Evolutionary conservation across 2,329 filamentous ascomycete genomes (phyloP), one percentile per base, ranked within the genome.

Genomic region (Orbilia javanica): DNA sequence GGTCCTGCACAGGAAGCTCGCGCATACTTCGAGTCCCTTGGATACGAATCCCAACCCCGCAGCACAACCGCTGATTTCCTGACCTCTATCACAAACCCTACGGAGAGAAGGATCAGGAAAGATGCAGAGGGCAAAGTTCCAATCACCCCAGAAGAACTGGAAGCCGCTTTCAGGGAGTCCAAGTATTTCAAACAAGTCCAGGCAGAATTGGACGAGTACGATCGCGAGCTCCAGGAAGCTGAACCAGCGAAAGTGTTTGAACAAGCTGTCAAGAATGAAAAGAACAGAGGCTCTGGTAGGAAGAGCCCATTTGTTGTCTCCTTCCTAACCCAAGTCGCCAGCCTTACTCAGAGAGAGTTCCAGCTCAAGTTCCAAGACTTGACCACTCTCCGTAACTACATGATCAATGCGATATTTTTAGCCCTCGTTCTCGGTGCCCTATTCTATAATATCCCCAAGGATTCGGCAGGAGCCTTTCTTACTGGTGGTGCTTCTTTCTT

Each of bases 291-390:
- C 1, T 89, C 91, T 0, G 86, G 87, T 5, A 89, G 92, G 81
- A 90, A 90, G 79, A 93, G 90, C 3, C 89, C 89, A 18, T 96
- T 93, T 84, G 95, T 92, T 0, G 89, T 95, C 69, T 92, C 90
- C 10, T 92, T 94, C 82, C 85, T 87, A 50, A 87, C 89, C 4
- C 93, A 96, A 84, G 73, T 79, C 15, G 79, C 68, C 44, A 80
- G 79, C 25, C 80, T 82, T 15, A 91, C 91, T 0, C 87, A 89
- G 80, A 88, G 93, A 48, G 92, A 96, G 83, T 90, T 93, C 75
- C 94, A 92, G 91, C 87, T 96, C 31, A 88, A 94, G 29, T 88
- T 89, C 82, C 92, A 92, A 44, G 92, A 96, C 84, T 90, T 88
- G 76, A 90, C 90, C 0, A 91, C 92, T 0, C 86, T 96, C 0